phyloP scores from a whole-genome alignment of 1,284 basidiomycete species.

The Ganoderma lucidum region DNA sequence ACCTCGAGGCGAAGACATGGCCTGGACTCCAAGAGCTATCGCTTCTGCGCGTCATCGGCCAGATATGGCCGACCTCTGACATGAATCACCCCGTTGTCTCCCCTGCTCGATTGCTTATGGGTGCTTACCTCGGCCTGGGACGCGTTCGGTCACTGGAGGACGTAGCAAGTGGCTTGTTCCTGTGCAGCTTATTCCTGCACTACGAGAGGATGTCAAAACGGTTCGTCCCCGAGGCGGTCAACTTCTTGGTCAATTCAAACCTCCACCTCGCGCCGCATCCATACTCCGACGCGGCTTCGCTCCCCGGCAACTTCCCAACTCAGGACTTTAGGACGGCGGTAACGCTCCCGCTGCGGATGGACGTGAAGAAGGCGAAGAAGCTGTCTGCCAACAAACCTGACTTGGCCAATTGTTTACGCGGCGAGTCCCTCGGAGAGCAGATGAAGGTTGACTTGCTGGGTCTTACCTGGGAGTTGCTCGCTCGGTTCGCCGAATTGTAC shows the following conservation, averaged over 20 bases:
- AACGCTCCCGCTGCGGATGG: slow-evolving; percentile 51
- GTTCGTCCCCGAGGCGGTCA: slow-evolving; percentile 89
- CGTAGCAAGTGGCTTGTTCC: slow-evolving; percentile 87
- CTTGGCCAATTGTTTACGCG: slow-evolving; percentile 52
- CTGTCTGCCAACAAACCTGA: slow-evolving; percentile 54
- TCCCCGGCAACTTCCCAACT: slow-evolving; percentile 76
- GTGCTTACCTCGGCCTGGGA: slow-evolving; percentile 89
- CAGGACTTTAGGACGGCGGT: slow-evolving; percentile 71
- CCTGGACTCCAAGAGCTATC: slow-evolving; percentile 87
- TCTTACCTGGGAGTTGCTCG: slow-evolving; percentile 68
- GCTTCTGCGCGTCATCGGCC: slow-evolving; percentile 83
- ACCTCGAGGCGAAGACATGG: slow-evolving; percentile 82
- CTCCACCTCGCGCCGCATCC: slow-evolving; percentile 77
- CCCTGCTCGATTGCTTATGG: slow-evolving; percentile 88
- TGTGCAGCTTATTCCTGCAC: slow-evolving; percentile 85
- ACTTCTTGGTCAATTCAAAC: slow-evolving; percentile 79
- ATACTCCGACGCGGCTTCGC: slow-evolving; percentile 52
- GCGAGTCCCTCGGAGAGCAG: slow-evolving; percentile 57
- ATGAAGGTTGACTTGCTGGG: slow-evolving; percentile 73
- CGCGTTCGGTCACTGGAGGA: slow-evolving; percentile 82
- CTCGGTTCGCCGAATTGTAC: slow-evolving; percentile 77
- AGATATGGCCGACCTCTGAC: slow-evolving; percentile 95
- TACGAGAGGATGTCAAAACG: slow-evolving; percentile 90
- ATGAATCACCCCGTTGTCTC: slow-evolving; percentile 91
- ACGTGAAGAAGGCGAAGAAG: slow-evolving; percentile 50